A percentile compares a stretch with the other conserved stretches of the same genome.
Evolutionary conservation across 306 rosid genomes (phyloP).

Genomic region (Hippophae tibetana): DNA sequence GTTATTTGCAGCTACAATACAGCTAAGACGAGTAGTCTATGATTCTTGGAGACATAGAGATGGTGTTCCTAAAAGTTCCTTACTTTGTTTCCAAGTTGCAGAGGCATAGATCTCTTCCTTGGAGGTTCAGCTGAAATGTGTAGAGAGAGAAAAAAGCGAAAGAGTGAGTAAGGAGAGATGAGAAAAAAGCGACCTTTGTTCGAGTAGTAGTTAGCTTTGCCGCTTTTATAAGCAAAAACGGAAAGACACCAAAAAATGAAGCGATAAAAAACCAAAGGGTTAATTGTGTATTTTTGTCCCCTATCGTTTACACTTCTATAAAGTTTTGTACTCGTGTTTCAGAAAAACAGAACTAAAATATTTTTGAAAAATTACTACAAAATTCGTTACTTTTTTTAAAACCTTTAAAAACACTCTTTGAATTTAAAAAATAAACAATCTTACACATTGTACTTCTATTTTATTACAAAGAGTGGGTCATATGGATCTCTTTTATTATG

Average conservation of each 20-base stretch:
- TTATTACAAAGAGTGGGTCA: too few relatives aligned
- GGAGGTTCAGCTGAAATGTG: conserved; percentile 31
- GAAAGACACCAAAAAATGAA: conserved; percentile 3
- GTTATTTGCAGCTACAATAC: conserved; percentile 1
- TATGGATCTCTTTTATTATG: too few relatives aligned
- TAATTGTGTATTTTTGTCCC: too few relatives aligned
- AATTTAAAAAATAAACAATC: too few relatives aligned
- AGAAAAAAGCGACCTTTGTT: conserved; percentile 17
- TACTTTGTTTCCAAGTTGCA: conserved; percentile 34
- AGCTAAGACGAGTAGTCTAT: conserved; percentile 14
- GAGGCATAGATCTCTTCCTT: conserved; percentile 62
- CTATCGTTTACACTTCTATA: too few relatives aligned
- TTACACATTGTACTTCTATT: too few relatives aligned
- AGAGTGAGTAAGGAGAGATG: conserved; percentile 15
- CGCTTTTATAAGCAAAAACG: conserved; percentile 55
- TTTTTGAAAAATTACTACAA: too few relatives aligned
- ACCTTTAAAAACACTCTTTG: too few relatives aligned
- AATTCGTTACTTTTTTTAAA: too few relatives aligned
- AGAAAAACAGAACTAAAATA: too few relatives aligned
- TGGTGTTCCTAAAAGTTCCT: conserved; percentile 31
- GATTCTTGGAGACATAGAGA: conserved; percentile 23
- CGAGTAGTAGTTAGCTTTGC: conserved; percentile 47
- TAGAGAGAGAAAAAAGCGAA: conserved; percentile 27
- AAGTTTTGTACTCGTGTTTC: not conserved
- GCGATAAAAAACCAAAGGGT: not conserved